phyloP scores from a whole-genome alignment of 1,284 basidiomycete species.

The Trichosporon inkin region DNA sequence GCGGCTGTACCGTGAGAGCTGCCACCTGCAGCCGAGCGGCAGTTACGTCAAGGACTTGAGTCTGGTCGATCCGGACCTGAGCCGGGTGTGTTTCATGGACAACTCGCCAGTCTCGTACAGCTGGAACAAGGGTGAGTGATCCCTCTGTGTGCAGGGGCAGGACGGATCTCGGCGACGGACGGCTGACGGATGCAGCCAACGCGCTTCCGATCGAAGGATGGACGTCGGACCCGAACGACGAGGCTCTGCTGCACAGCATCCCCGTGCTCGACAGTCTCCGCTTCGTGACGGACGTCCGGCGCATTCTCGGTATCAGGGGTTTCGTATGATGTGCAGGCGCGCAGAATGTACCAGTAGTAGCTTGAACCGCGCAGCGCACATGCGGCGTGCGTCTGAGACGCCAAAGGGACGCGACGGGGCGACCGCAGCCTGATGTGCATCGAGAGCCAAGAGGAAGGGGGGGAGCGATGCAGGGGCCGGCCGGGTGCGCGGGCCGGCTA shows the following conservation, averaged over 20 bases:
- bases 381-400: neutral
- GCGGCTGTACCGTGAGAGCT: constrained; percentile 89
- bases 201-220: constrained; percentile 98
- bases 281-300: constrained; percentile 91
- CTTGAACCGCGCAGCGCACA: neutral
- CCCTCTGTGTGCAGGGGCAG: neutral
- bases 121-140: constrained; percentile 76
- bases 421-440: no score
- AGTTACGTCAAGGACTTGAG: constrained; percentile 91
- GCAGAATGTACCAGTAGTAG: neutral
- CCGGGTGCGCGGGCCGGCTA: no score
- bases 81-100: constrained; percentile 88
- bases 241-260: constrained; percentile 89
- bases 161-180: neutral
- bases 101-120: constrained; percentile 93
- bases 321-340: constrained; percentile 29
- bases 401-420: no score
- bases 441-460: no score
- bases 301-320: constrained; percentile 73
- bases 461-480: no score
- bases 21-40: constrained; percentile 84
- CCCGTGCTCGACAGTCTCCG: constrained; percentile 92
- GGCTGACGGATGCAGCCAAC: constrained; percentile 62
- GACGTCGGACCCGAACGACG: constrained; percentile 95
- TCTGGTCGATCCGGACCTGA: constrained; percentile 80